Evolutionary conservation across 2,329 filamentous ascomycete species (phyloP), one percentile per base, ranked within the genome.

Genomic region (Diaporthe citrichinensis): DNA sequence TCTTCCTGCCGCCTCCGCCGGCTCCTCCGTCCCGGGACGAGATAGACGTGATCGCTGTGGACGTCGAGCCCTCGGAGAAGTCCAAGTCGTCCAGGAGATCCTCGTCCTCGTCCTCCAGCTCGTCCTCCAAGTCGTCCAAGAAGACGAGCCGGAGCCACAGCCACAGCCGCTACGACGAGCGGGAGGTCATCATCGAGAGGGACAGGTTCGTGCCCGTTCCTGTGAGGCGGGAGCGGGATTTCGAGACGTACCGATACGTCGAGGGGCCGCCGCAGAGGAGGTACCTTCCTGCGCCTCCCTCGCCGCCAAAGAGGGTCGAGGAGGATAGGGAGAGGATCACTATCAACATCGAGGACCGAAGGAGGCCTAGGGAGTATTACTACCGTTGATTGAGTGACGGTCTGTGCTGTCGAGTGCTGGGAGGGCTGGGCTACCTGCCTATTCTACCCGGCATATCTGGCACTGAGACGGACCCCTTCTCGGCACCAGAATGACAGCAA

Each of bases 181-280:
- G 74, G 4, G 75, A 78, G 80, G 84, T 89, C 68, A 85, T 88
- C 79, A 85, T 90, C 76, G 88, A 90, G 82, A 85, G 88, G 36
- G 89, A 91, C 79, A 84, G 84, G 71, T 78, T 87, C 65, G 83
- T 89, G 23, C 87, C 86, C 49, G 80, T 86, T 10, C 83, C 83
- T 14, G 80, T 84, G 58, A 85, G 84, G 0, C 81, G 81, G 20
- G 82, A 85, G 0, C 81, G 81, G 20, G 82, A 85, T 76, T 86
- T 86, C 77, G 88, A 89, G 51, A 88, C 87, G 41, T 90, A 84
- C 79, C 87, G 89, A 9, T 90, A 90, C 78, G 85, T 90, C 67
- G 88, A 90, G 75, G 87, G 86, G 0, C 85, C 88, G 36, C 53
- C 34, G 23, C 65, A 67, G 49, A 83, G 86, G 69, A 82, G 85